Percentiles rank a stretch among this genome's conserved stretches.
phyloP scores from a whole-genome alignment of 129 eudicot genomes.

The Pittosporum tobira region DNA sequence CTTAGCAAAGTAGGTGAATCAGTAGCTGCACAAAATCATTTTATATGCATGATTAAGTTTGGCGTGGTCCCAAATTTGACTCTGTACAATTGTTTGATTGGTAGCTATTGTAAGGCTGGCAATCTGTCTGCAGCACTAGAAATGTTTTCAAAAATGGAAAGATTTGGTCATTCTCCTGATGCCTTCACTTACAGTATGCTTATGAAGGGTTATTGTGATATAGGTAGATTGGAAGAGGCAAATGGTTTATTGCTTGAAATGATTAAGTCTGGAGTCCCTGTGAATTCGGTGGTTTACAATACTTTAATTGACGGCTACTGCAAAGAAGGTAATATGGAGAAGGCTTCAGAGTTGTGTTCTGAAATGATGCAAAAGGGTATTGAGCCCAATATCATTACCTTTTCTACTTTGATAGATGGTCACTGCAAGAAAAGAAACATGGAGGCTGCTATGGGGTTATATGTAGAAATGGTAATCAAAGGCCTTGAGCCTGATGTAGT shows the following conservation, averaged over 20 bases:
- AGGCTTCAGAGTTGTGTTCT: conserved; percentile 63
- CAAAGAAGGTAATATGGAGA: conserved; percentile 48
- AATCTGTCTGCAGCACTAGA: conserved; percentile 41
- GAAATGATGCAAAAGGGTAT: conserved; percentile 61
- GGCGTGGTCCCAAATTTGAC: conserved; percentile 56
- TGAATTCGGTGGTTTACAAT: conserved; percentile 55
- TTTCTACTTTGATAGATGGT: conserved; percentile 66
- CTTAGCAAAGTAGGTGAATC: conserved; percentile 43
- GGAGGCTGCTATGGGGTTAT: conserved; percentile 74
- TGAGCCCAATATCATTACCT: conserved; percentile 56
- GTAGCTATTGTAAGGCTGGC: conserved; percentile 48
- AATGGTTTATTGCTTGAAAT: conserved; percentile 37
- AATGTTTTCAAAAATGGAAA: conserved; percentile 51
- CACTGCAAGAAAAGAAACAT: conserved; percentile 46
- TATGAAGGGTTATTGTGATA: conserved; percentile 49
- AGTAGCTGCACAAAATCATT: conserved; percentile 41
- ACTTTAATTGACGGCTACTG: conserved; percentile 57
- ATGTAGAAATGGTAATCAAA: conserved; percentile 70
- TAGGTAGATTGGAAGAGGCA: conserved; percentile 55
- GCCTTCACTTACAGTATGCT: conserved; percentile 57
- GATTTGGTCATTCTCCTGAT: conserved; percentile 40
- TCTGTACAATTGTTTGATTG: conserved; percentile 60
- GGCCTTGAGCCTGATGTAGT: conserved; percentile 71
- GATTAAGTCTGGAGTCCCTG: conserved; percentile 32
- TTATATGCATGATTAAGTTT: conserved; percentile 49